A percentile compares a stretch with the other conserved stretches of the same genome.
Conservation (phyloP, 805 yeast species). For the Kluyveromyces aestuarii region DNA sequence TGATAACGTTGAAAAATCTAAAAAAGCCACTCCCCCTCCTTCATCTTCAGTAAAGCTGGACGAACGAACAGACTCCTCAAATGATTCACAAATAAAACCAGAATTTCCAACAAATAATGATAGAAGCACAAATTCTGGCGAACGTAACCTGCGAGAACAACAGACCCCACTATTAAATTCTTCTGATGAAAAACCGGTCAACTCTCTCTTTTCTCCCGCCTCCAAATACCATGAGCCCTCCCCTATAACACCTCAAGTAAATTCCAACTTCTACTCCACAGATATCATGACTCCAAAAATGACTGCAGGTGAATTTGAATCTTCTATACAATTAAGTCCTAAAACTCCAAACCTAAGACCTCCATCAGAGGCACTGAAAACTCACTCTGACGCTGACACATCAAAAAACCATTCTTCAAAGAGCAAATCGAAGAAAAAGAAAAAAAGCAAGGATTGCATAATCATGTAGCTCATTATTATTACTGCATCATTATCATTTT, state of each 20-base stretch:
- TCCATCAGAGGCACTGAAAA: neutral
- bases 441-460: neutral
- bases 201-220: neutral
- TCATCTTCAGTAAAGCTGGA: neutral
- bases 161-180: neutral
- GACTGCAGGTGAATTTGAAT: neutral
- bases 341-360: slow-evolving; percentile 3
- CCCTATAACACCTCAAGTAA: neutral
- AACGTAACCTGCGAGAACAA: neutral
- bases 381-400: neutral
- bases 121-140: too few species aligned
- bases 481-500: neutral
- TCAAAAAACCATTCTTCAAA: neutral
- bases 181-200: neutral
- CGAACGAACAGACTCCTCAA: neutral
- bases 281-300: neutral
- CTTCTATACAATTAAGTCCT: neutral
- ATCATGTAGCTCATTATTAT: neutral
- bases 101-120: neutral
- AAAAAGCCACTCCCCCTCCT: neutral
- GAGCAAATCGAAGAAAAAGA: neutral
- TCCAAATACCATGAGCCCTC: neutral
- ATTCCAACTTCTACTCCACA: neutral
- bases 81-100: neutral
- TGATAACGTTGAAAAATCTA: neutral